Evolutionary conservation across 352 stramenopile genomes (phyloP).

Genomic region (Globisporangium barbulae): DNA sequence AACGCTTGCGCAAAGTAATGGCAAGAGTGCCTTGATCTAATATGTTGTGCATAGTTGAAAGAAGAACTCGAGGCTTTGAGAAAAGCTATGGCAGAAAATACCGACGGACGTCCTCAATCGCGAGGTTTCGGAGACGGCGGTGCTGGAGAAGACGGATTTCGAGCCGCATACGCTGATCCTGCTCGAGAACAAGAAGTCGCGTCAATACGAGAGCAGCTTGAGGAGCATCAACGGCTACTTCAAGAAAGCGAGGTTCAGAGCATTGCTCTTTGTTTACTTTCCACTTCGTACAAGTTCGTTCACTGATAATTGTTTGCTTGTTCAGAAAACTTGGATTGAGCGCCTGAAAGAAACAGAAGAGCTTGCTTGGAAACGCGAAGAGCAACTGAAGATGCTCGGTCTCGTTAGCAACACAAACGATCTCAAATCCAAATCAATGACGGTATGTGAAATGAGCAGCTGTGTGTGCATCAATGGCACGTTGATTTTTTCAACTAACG

Average conservation of each 20-base stretch:
- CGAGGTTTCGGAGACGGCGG: conserved; percentile 26
- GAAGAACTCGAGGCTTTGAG: conserved; percentile 69
- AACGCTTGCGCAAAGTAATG: background rate
- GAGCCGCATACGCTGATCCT: conserved; percentile 30
- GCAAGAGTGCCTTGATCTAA: background rate
- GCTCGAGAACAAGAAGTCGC: conserved; percentile 55
- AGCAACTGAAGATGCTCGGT: conserved; percentile 69
- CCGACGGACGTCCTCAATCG: conserved; percentile 45
- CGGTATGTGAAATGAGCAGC: conserved; percentile 17
- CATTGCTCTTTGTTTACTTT: background rate
- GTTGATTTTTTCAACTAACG: background rate
- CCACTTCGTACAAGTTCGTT: background rate
- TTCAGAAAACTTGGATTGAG: conserved; percentile 79
- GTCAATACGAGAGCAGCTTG: conserved; percentile 65
- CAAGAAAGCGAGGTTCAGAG: conserved; percentile 62
- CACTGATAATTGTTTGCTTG: background rate
- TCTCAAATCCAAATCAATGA: conserved; percentile 51
- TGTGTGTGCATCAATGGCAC: background rate
- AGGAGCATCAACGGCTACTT: conserved; percentile 73
- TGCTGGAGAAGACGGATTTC: conserved; percentile 21
- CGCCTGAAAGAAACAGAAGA: conserved; percentile 80
- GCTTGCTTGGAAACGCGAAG: conserved; percentile 72
- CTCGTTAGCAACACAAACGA: conserved; percentile 59
- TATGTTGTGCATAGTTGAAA: conserved; percentile 43
- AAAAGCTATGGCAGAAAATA: conserved; percentile 71